Evolutionary conservation across 2,329 filamentous ascomycete genomes (phyloP).

Genomic region (Shiraia sp.): DNA sequence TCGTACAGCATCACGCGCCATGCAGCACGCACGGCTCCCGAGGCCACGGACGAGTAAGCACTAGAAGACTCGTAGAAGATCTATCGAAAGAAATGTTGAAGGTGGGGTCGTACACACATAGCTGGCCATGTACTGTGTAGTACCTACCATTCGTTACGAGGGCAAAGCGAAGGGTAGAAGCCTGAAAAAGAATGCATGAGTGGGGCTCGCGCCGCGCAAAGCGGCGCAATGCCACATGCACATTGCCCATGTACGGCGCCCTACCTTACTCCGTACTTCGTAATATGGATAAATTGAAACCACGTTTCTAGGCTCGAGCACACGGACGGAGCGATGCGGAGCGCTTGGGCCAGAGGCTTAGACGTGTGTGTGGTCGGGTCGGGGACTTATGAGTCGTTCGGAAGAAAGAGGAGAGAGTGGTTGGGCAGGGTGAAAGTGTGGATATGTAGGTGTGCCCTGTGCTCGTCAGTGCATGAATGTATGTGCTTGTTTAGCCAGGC

Average conservation of each 20-base stretch:
- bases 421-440: no score
- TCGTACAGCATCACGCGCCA: conserved; percentile 7
- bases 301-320: conserved; percentile 17
- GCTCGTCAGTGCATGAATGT: no score
- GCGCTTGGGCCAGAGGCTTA: conserved; percentile 2
- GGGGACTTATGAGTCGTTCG: not conserved
- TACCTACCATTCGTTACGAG: not conserved
- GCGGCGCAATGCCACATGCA: conserved; percentile 5
- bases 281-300: conserved; percentile 16
- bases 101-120: conserved; percentile 5
- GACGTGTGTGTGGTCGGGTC: conserved; percentile 6
- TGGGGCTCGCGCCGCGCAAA: no score
- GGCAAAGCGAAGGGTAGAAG: no score
- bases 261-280: conserved; percentile 5
- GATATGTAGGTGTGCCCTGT: no score
- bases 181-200: no score
- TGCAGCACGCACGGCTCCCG: conserved; percentile 19
- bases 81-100: conserved; percentile 13
- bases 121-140: no score
- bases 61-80: conserved; percentile 25
- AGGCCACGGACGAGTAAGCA: conserved; percentile 17
- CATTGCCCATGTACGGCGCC: no score
- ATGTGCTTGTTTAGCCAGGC: no score
- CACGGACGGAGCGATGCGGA: no score
- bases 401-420: no score